Evolutionary conservation across 768 basidiomycete genomes (phyloP).

Genomic region (Boletus rufocinnamomeus): DNA sequence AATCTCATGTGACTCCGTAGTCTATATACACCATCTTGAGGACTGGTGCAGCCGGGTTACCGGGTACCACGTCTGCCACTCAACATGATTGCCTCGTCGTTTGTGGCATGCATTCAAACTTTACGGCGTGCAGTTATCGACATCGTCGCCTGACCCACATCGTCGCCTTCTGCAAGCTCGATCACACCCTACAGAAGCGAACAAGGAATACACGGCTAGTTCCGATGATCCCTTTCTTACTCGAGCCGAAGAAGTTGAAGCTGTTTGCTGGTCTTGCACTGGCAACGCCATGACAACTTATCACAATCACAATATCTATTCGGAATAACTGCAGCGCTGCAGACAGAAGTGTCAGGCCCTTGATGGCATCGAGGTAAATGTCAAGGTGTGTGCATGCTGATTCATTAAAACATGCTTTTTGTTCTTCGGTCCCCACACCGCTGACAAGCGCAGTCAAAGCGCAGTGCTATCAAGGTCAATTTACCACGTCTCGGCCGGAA

Average conservation of each 20-base stretch:
- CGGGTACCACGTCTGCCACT: neutral
- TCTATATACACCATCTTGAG: neutral
- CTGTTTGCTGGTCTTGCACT: too few species aligned
- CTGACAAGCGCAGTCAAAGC: neutral
- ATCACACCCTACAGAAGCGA: neutral
- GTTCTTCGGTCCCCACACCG: neutral
- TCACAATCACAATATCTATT: neutral
- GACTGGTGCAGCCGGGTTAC: constrained; percentile 2
- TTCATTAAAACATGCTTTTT: neutral
- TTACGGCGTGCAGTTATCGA: neutral
- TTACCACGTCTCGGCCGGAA: neutral
- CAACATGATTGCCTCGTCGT: constrained; percentile 5
- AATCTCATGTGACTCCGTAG: neutral
- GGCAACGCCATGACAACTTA: too few species aligned
- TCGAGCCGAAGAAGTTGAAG: neutral
- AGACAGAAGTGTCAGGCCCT: neutral
- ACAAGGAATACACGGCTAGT: neutral
- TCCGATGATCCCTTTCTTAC: neutral
- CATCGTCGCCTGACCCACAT: neutral
- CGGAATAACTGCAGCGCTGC: neutral
- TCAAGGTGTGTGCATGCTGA: constrained; percentile 1
- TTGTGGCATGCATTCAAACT: neutral
- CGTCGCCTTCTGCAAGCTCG: neutral
- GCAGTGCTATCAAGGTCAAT: neutral
- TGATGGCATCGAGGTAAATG: constrained; percentile 15